Base-by-base conservation (phyloP, 768 basidiomycete genomes). In the Antrodiella citrinella region DNA sequence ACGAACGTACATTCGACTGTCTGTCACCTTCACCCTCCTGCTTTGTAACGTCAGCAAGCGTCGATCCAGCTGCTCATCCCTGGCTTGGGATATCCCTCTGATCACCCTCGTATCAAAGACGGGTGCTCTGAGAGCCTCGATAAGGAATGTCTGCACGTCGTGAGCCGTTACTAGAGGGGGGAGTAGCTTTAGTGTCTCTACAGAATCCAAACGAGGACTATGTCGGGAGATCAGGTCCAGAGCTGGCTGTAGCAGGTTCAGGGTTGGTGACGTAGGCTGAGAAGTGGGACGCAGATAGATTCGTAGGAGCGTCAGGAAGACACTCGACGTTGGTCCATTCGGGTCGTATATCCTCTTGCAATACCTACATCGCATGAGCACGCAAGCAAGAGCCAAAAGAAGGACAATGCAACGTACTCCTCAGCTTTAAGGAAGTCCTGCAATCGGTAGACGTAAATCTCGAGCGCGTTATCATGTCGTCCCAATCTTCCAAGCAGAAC, bases 391-490 rank as follows among this genome's bases (percentile, higher is more conserved):
- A 41, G 21, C 52, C 40, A 24, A 18, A 43, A 1, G 20, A 9
- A 21, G 22, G 9, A 24, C 5, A 23, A 18, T 7, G 26, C 22
- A 18, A 63, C 84, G 55, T 59, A 94, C 91, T 87, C 82, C 71
- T 98, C 96, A 0, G 96, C 96, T 54, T 91, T 91, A 22, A 67
- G 53, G 63, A 85, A 91, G 60, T 94, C 86, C 35, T 83, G 77
- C 25, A 98, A 72, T 26, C 82, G 80, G 61, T 97, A 86, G 4
- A 94, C 92, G 63, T 98, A 99, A 12, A 95, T 77, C 61, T 94
- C 91, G n/a, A 98, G 77, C 0, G 95, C 93, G 53, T 85, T 90
- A 54, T 96, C 91, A 54, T 98, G 95, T 48, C 90, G 81, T 1
- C 88, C 91, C 53, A 97, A 74, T 42, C 87, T 77, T 9, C 96